Evolutionary conservation across 169 alveolate genomes (phyloP), one percentile per base, ranked within the genome.

Genomic region (Plasmodium ovale): DNA sequence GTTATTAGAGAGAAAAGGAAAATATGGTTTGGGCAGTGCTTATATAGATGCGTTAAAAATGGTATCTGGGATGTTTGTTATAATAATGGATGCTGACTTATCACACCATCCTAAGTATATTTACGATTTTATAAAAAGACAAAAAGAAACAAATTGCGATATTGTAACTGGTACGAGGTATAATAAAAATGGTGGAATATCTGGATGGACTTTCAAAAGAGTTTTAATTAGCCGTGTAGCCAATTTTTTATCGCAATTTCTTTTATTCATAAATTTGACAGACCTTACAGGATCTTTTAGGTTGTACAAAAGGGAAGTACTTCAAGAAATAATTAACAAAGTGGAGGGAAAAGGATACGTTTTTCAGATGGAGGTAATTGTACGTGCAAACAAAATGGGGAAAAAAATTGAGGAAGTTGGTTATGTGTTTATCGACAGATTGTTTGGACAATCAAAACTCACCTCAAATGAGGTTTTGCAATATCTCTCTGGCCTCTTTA

Each of bases 1-100:
- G 33, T 27, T 79, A 51, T 7, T 79, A 47, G 89, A 93, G 42
- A 88, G 99, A 73, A 96, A 98, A 16, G 98, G 98, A 23, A 98
- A 98, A 92, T 68, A 97, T 27, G 99, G 99, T 14, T 95, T 98
- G 47, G 99, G 99, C 33, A 92, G 98, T 58, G 99, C 99, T 2
- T 98, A 98, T 89, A 95, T 95, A 87, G 99, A 97, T 88, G 99
- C 99, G 0, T 90, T 98, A 37, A 93, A 95, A 84, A 65, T 89
- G 47, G 96, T 98, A 25, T 92, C 92, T 60, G 99, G 99, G 6
- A 95, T 97, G 65, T 98, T 96, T 89, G 94, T 98, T 31, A 93
- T 98, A 49, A 95, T 98, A 14, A 97, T 98, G 99, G 99, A 98
- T 88, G 99, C 99, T 39, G 99, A 98, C 92, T 93, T 98, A 51